Base-by-base conservation (phyloP, 2,329 filamentous ascomycete genomes). In the Cryphonectria parasitica region DNA sequence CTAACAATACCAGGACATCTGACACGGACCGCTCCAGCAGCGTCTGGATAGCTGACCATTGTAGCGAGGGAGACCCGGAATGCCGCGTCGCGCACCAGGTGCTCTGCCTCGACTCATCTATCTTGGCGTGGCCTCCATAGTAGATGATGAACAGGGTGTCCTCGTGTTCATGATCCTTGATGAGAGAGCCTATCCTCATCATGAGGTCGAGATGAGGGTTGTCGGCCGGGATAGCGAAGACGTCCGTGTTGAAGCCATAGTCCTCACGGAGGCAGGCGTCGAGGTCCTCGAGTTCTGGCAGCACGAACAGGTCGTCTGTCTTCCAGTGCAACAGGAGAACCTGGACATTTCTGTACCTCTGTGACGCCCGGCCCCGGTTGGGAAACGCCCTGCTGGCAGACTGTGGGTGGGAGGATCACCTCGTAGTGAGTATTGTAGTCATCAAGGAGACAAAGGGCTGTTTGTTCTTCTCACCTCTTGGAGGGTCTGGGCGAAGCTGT, bases 21-120 rank as follows among this genome's bases (percentile, higher is more conserved):
- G 87, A 89, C 17, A 83, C 78, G 15, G 87, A 89, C 62, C 87
- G 80, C 76, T 89, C 87, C 11, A 89, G 78, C 3, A 89, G 79
- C 0, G 86, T 89, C 75, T 89, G 87, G 54, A 89, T 89, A 17
- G 87, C 87, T 25, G 87, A 89, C 87, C 87, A 64, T 82, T 89
- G 87, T 65, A 89, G 76, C 83, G 85, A 88, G 3, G 86, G 85
- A 2, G 86, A 88, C 60, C 83, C 83, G 15, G 83, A 77, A 70
- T 83, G 83, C 64, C 87, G 83, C 49, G 84, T 87, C 25, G 87
- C 87, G 76, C 86, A 89, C 87, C 87, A 89, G 10, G 86, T 88
- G 76, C 87, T 89, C 75, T 89, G 87, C 65, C 87, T 82, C 31
- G 86, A 87, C 71, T 88, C 86, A 71, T 89, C 87, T 71, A 89